A percentile compares a stretch with the other conserved stretches of the same genome.
Evolutionary conservation across 2,329 filamentous ascomycete species (phyloP).

Genomic region (Lasiodiplodia sp.): DNA sequence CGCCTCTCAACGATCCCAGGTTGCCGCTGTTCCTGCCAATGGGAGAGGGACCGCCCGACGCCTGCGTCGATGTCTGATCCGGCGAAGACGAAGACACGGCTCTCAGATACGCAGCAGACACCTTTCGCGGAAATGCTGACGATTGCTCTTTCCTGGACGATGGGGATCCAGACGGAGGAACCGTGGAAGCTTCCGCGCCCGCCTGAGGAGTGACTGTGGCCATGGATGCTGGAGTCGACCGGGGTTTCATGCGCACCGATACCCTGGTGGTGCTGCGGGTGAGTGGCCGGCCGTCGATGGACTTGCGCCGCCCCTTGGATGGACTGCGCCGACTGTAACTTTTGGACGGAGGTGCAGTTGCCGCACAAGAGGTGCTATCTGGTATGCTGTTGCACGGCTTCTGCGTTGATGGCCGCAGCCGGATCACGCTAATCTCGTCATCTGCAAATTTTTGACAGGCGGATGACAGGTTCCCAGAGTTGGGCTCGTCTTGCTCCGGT

Average conservation of each 20-base stretch:
- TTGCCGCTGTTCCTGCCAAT: not conserved
- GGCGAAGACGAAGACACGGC: not conserved
- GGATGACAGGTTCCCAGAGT: not conserved
- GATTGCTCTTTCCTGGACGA: not conserved
- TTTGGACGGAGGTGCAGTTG: not conserved
- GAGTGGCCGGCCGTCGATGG: constrained; percentile 14
- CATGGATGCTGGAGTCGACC: not conserved
- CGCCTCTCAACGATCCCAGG: not conserved
- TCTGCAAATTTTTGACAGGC: not conserved
- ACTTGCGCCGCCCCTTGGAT: constrained; percentile 15
- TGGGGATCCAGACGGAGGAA: not conserved
- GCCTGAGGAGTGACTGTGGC: not conserved
- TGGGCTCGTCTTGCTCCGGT: not conserved
- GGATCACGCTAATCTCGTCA: not conserved
- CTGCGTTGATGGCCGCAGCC: not conserved
- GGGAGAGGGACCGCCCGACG: too few species aligned
- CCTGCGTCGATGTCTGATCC: not conserved
- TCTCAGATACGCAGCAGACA: not conserved
- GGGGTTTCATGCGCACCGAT: constrained; percentile 19
- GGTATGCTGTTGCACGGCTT: not conserved
- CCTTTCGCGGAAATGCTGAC: not conserved
- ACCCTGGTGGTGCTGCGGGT: constrained; percentile 9
- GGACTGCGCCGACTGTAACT: not conserved
- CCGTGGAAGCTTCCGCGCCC: not conserved
- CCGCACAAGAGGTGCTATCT: not conserved